A percentile compares a stretch with the other conserved stretches of the same genome.
Evolutionary conservation across 495 filamentous ascomycete genomes (phyloP).

Genomic region (Daldinia grandis): DNA sequence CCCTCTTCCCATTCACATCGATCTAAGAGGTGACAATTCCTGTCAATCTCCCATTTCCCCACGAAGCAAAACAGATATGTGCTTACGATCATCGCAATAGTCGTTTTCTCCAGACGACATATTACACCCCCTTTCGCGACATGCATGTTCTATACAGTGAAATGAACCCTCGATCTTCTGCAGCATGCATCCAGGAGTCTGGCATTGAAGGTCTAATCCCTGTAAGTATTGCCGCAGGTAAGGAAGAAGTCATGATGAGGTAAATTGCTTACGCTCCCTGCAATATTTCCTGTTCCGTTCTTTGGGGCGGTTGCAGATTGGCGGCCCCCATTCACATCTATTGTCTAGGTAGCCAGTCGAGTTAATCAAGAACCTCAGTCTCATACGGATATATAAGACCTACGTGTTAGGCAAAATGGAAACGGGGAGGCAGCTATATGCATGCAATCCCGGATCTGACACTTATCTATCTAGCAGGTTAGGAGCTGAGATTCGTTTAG

Average conservation of each 20-base stretch:
- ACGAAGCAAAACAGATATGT: neutral
- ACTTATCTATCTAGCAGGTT: neutral
- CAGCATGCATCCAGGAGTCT: conserved; percentile 23
- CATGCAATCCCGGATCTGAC: neutral
- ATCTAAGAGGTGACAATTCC: conserved; percentile 9
- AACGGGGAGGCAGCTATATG: neutral
- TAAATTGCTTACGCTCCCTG: conserved; percentile 2
- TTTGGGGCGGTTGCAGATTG: neutral
- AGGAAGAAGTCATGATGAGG: neutral
- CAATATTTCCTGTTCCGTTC: neutral
- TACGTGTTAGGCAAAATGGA: conserved; percentile 10
- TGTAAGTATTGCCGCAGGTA: neutral
- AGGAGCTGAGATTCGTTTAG: neutral
- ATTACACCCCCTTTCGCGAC: conserved; percentile 40
- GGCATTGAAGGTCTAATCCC: conserved; percentile 16
- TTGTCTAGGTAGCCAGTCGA: conserved; percentile 40
- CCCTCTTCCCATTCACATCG: conserved; percentile 14
- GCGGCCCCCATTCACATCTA: conserved; percentile 28
- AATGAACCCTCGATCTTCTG: conserved; percentile 27
- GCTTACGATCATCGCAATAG: conserved; percentile 47
- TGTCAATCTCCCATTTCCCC: neutral
- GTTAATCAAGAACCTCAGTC: neutral
- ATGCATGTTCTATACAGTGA: conserved; percentile 45
- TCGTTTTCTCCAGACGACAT: conserved; percentile 22
- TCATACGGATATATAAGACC: neutral